Conservation (phyloP, 148 eudicot genomes). For the Simmondsia chinensis region DNA sequence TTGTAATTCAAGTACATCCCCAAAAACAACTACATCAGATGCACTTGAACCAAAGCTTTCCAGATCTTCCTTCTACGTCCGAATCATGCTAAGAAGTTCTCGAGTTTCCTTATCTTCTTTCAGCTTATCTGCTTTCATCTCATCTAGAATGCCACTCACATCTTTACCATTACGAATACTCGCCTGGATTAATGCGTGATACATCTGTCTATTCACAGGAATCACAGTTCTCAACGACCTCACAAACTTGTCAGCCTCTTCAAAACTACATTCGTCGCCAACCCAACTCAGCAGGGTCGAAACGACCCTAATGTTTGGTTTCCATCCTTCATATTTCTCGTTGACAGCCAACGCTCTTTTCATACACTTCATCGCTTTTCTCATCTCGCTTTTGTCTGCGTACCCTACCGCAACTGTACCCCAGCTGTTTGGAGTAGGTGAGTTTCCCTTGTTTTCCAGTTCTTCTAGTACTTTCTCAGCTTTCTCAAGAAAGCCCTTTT, state of each 20-base stretch:
- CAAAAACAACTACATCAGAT: no score
- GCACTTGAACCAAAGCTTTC: no score
- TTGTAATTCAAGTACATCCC: no score
- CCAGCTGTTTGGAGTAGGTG: constrained; percentile 44
- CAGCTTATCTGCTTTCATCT: constrained; percentile 48
- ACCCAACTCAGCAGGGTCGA: constrained; percentile 34
- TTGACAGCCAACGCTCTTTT: constrained; percentile 33
- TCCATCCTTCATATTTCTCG: constrained; percentile 42
- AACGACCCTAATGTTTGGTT: constrained; percentile 30
- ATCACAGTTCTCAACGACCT: constrained; percentile 29
- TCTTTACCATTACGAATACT: constrained; percentile 37
- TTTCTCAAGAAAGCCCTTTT: constrained; percentile 42
- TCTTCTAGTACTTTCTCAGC: constrained; percentile 53
- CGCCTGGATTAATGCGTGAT: constrained; percentile 42
- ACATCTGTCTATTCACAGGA: constrained; percentile 43
- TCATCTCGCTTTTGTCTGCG: constrained; percentile 41
- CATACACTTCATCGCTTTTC: constrained; percentile 39
- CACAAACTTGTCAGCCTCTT: constrained; percentile 53
- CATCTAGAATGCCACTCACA: constrained; percentile 29
- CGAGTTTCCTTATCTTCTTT: constrained; percentile 36
- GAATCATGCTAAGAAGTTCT: constrained; percentile 28
- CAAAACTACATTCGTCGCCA: constrained; percentile 38
- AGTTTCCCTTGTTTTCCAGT: constrained; percentile 28
- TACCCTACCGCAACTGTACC: constrained; percentile 40
- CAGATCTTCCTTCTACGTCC: no score